Conservation (phyloP, 441 rosid genomes). For the Populus hybrid region DNA sequence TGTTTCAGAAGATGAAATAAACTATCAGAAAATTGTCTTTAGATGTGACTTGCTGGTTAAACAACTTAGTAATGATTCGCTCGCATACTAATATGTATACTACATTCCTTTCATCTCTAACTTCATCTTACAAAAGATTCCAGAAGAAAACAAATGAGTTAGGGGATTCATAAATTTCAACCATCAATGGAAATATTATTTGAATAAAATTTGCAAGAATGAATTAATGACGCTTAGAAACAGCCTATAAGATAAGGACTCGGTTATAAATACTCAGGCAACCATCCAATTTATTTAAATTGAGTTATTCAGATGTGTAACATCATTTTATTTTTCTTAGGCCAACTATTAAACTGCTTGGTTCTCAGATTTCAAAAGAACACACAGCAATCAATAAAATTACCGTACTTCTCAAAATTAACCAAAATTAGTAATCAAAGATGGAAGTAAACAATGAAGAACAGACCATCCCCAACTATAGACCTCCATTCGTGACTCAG, state of each 20-base stretch:
- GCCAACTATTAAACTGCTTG: not conserved
- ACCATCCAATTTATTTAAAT: not conserved
- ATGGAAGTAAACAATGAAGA: conserved; percentile 11
- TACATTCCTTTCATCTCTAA: not conserved
- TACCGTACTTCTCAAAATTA: not conserved
- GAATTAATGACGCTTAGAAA: not conserved
- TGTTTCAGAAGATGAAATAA: not conserved
- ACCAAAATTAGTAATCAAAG: not conserved
- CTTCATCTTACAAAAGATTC: not conserved
- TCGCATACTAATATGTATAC: not conserved
- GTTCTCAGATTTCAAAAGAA: not conserved
- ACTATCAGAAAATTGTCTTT: not conserved
- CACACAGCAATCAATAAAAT: not conserved
- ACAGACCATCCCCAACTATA: conserved; percentile 99
- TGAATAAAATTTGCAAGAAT: not conserved
- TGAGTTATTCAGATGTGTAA: not conserved
- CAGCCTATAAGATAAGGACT: not conserved
- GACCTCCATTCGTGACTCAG: conserved; percentile 55
- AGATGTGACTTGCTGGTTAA: not conserved
- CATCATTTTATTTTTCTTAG: not conserved
- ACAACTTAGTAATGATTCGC: not conserved
- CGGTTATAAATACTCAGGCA: not conserved
- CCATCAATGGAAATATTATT: not conserved
- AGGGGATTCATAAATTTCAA: not conserved
- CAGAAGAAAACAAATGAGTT: not conserved